Conservation (phyloP, 306 rosid genomes). For the Pyrus communis region DNA sequence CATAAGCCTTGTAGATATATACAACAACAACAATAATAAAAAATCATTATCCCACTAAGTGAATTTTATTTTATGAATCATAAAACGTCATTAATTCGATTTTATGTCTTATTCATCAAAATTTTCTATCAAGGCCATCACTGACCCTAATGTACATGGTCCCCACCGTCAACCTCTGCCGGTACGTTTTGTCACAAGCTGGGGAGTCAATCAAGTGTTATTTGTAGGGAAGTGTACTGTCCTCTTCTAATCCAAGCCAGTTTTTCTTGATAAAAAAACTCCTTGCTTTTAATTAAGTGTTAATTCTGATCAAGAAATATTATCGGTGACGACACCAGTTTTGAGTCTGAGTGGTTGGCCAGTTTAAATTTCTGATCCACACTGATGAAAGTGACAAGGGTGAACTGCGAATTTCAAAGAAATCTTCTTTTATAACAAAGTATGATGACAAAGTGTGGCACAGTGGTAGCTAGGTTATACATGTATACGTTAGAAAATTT, state of each 20-base stretch:
- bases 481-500: neutral
- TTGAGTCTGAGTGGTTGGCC: neutral
- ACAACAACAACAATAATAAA: no score
- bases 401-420: no score
- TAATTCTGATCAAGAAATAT: no score
- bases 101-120: neutral
- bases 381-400: neutral
- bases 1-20: neutral
- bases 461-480: neutral
- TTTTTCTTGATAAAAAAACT: no score
- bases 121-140: neutral
- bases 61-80: rapidly evolving
- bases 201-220: neutral
- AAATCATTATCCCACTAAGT: no score
- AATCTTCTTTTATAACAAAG: no score
- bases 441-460: neutral
- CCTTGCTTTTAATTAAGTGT: neutral
- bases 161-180: neutral
- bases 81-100: rapidly evolving
- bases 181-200: neutral
- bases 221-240: neutral
- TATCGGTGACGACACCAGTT: neutral
- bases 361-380: neutral
- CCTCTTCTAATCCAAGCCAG: neutral
- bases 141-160: neutral